Evolutionary conservation across 371 early-diverging fungal species (phyloP).

Genomic region (Massospora cicadina): DNA sequence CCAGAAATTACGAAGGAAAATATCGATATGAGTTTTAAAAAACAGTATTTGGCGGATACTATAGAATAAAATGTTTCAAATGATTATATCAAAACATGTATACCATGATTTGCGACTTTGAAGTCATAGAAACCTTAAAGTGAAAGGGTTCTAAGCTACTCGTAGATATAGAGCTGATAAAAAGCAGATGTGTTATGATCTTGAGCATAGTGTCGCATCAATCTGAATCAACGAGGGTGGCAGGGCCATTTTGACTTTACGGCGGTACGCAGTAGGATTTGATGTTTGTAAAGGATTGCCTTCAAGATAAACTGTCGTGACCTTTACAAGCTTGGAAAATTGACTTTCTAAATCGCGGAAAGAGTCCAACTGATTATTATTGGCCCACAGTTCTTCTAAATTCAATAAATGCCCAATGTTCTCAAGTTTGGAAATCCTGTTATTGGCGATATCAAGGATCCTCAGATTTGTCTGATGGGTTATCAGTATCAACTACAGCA

Average conservation of each 20-base stretch:
- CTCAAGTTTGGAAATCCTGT: constrained; percentile 56
- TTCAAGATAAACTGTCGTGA: constrained; percentile 85
- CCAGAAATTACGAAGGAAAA: no score
- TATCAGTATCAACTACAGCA: not conserved
- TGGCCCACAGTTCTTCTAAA: constrained; percentile 83
- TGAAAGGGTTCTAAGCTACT: no score
- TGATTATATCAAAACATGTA: no score
- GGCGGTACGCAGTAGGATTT: constrained; percentile 61
- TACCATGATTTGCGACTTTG: no score
- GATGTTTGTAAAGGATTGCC: constrained; percentile 77
- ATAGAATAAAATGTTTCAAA: no score
- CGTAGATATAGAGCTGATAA: no score
- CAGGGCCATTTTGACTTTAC: constrained; percentile 68
- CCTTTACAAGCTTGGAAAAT: constrained; percentile 33
- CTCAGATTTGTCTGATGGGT: constrained; percentile 31
- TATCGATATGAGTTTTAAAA: no score
- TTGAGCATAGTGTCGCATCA: constrained; percentile 47
- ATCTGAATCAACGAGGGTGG: constrained; percentile 74
- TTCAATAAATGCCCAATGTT: constrained; percentile 43
- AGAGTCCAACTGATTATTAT: constrained; percentile 55
- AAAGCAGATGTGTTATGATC: no score
- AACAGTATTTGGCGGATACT: no score
- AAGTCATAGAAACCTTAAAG: no score
- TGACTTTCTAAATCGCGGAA: constrained; percentile 60
- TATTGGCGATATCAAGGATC: constrained; percentile 70